Percentiles rank a stretch among this genome's conserved stretches.
phyloP scores from a whole-genome alignment of 805 yeast genomes.

The Yamadazyma insecticola region DNA sequence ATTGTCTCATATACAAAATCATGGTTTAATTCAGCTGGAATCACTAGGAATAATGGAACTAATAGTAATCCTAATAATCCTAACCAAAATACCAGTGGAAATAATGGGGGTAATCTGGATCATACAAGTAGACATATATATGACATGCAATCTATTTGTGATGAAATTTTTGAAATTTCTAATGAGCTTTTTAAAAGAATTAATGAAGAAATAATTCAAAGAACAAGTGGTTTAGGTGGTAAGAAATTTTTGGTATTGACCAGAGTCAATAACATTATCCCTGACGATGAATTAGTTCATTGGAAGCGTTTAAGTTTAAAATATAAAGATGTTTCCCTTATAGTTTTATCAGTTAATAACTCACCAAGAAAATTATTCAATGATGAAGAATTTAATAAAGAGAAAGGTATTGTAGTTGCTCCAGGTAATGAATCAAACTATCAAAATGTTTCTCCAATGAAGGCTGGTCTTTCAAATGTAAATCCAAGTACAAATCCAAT shows the following conservation, averaged over 20 bases:
- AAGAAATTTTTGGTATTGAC: constrained; percentile 64
- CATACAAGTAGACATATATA: constrained; percentile 11
- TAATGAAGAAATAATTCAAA: constrained; percentile 27
- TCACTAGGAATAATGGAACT: too few species aligned
- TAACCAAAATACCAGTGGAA: background rate
- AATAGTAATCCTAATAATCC: constrained; percentile 4
- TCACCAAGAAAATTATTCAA: constrained; percentile 44
- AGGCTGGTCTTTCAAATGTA: too few species aligned
- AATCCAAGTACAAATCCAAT: background rate
- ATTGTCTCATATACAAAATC: constrained; percentile 55
- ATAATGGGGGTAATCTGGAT: constrained; percentile 3
- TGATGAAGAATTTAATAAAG: too few species aligned
- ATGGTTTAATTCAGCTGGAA: constrained; percentile 51
- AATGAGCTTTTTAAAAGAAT: constrained; percentile 36
- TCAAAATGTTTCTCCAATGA: background rate
- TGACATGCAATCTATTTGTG: constrained; percentile 47
- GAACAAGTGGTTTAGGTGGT: constrained; percentile 38
- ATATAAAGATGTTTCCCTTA: constrained; percentile 51
- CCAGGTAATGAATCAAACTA: too few species aligned
- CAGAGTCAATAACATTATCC: constrained; percentile 65
- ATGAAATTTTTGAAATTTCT: constrained; percentile 64
- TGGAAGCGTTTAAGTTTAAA: constrained; percentile 71
- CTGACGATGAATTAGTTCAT: constrained; percentile 76
- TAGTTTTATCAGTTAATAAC: constrained; percentile 65
- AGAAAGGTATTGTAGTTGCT: too few species aligned